Base-by-base conservation (phyloP, 2,329 filamentous ascomycete species). In the Nemania sp. region DNA sequence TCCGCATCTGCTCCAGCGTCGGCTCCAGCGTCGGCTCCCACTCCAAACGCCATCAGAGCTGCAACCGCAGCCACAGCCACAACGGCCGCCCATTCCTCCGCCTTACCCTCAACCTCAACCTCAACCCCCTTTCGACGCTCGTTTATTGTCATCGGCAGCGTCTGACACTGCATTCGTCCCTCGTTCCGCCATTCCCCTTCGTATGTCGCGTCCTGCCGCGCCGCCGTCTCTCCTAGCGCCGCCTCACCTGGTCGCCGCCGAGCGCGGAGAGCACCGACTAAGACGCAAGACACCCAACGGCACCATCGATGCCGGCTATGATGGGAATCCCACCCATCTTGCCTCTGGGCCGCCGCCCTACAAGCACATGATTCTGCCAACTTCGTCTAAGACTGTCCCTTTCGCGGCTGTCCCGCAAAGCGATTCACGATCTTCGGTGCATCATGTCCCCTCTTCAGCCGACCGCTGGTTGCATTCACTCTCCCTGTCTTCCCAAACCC, bases 231-330 rank as follows among this genome's bases (percentile, higher is more conserved):
- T 60, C 20, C 57, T 62, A 37, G 50, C 64, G 15, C 60, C 57
- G 52, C 66, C 60, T 59, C 62, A 54, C 57, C 53, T 56, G n/a
- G n/a, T n/a, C n/a, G n/a, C n/a, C 56, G 55, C 59, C 47, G 72
- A 75, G 4, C 70, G 72, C 50, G 69, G 72, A 49, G 91, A 96
- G 70, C 86, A 96, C 70, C 89, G 90, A 64, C 78, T 97, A 52
- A 85, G 93, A 61, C 84, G 93, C 61, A 97, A 97, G 72, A 97
- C 93, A 7, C 94, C 93, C 4, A 93, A 87, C 66, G 94, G 93
- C n/a, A 96, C 91, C 31, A 81, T 97, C 57, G 88, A 93, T 61
- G 91, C 90, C 49, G 91, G 91, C 9, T 97, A 96, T 67, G 92
- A 97, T 78, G 91, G 89, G 26, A 90, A 89, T 5, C 85, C 86